A percentile compares a stretch with the other conserved stretches of the same genome.
Conservation (phyloP, 345 rosid genomes). For the Brassica carinata region DNA sequence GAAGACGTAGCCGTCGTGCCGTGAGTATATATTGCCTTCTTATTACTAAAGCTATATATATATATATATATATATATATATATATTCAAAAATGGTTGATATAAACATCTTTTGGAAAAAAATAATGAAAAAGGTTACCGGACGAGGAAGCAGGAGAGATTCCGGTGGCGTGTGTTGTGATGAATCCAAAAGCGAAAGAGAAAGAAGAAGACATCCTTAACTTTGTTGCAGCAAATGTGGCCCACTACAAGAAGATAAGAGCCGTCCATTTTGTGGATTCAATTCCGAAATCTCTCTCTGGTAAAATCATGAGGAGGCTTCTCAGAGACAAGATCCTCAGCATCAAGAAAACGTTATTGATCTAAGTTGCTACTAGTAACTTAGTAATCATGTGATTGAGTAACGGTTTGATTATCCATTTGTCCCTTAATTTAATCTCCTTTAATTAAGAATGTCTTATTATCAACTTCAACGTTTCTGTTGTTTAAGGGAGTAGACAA, state of each 20-base stretch:
- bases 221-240: constrained; percentile 73
- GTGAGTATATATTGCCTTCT: constrained; percentile 48
- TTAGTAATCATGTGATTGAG: neutral
- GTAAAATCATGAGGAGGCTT: constrained; percentile 87
- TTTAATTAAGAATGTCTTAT: neutral
- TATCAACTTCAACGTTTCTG: neutral
- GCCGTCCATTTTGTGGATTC: constrained; percentile 69
- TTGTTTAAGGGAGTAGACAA: neutral
- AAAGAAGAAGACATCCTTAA: constrained; percentile 70
- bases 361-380: neutral
- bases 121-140: constrained; percentile 55
- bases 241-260: constrained; percentile 85
- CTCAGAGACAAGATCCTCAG: constrained; percentile 58
- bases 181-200: constrained; percentile 56
- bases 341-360: constrained; percentile 22
- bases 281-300: constrained; percentile 89
- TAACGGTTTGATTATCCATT: neutral
- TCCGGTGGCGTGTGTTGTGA: constrained; percentile 87
- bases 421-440: neutral
- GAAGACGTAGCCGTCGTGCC: constrained; percentile 93
- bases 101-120: neutral
- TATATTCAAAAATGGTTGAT: neutral
- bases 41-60: neutral
- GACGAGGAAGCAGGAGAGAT: constrained; percentile 96
- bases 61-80: too few relatives aligned